phyloP scores from a whole-genome alignment of 2,329 filamentous ascomycete species.

The Diaporthe sp. region DNA sequence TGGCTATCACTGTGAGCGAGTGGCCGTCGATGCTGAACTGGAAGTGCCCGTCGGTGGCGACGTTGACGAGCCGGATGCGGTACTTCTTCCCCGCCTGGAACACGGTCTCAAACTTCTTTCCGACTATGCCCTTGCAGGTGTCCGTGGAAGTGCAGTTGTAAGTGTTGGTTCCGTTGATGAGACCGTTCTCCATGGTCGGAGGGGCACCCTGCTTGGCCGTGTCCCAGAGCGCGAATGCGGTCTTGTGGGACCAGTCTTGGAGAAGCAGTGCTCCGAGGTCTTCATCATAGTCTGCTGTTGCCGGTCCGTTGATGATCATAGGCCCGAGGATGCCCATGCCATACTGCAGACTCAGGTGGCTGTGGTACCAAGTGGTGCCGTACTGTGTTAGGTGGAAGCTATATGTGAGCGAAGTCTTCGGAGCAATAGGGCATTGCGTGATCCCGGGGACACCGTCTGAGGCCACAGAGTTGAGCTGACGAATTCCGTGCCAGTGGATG shows the following conservation, averaged over 20 bases:
- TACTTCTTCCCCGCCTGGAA: conserved; percentile 53
- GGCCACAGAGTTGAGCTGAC: conserved; percentile 53
- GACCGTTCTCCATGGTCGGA: conserved; percentile 38
- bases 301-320: conserved; percentile 58
- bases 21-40: conserved; percentile 67
- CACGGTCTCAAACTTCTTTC: conserved; percentile 41
- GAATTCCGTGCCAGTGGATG: conserved; percentile 60
- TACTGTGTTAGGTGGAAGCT: conserved; percentile 47
- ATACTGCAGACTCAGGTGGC: conserved; percentile 47
- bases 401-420: conserved; percentile 46
- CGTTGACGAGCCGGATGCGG: conserved; percentile 60
- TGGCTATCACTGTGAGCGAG: conserved; percentile 64
- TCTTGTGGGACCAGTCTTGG: conserved; percentile 59
- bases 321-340: conserved; percentile 58
- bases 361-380: conserved; percentile 51
- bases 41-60: conserved; percentile 54
- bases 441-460: conserved; percentile 55
- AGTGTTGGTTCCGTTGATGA: conserved; percentile 37
- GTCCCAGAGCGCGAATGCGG: conserved; percentile 38
- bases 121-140: conserved; percentile 37
- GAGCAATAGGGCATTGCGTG: conserved; percentile 53
- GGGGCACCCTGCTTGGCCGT: conserved; percentile 33
- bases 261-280: conserved; percentile 60
- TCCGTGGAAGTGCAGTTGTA: conserved; percentile 32
- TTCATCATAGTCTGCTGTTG: conserved; percentile 57